Conservation (phyloP, 371 early-diverging fungal genomes). For the Mortierella sp. region DNA sequence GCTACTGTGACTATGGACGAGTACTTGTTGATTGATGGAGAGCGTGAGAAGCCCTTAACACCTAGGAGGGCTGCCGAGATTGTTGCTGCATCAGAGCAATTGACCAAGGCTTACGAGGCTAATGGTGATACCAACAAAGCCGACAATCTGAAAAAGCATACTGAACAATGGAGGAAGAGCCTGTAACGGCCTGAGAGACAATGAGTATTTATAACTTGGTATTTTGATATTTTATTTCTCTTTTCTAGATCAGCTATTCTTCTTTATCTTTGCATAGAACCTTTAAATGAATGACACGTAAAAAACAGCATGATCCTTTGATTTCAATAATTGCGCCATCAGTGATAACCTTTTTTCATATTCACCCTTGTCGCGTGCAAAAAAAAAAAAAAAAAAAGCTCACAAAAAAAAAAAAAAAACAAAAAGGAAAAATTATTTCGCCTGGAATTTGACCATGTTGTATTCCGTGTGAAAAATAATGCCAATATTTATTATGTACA, state of each 20-base stretch:
- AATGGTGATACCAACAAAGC: conserved; percentile 30
- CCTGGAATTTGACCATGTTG: background rate
- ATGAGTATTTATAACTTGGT: background rate
- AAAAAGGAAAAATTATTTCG: background rate
- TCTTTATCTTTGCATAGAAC: conserved; percentile 1
- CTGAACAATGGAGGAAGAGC: conserved; percentile 39
- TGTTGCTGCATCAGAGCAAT: conserved; percentile 37
- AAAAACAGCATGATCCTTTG: background rate
- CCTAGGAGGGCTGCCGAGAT: conserved; percentile 42
- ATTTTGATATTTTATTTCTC: background rate
- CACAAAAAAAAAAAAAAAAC: background rate
- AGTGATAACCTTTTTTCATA: no score
- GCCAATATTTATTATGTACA: conserved; percentile 4
- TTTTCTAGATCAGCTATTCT: background rate
- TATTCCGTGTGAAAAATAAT: background rate
- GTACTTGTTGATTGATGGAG: conserved; percentile 45
- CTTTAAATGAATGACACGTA: background rate
- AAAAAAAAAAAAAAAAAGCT: background rate
- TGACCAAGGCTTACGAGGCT: conserved; percentile 33
- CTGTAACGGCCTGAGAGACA: conserved; percentile 10
- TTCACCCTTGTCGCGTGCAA: no score
- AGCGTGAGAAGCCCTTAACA: conserved; percentile 37
- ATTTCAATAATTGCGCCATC: no score
- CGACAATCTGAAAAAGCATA: conserved; percentile 30
- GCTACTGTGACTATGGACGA: conserved; percentile 52